Conservation (phyloP, 495 filamentous ascomycete genomes). For the Penicillium nucicola region DNA sequence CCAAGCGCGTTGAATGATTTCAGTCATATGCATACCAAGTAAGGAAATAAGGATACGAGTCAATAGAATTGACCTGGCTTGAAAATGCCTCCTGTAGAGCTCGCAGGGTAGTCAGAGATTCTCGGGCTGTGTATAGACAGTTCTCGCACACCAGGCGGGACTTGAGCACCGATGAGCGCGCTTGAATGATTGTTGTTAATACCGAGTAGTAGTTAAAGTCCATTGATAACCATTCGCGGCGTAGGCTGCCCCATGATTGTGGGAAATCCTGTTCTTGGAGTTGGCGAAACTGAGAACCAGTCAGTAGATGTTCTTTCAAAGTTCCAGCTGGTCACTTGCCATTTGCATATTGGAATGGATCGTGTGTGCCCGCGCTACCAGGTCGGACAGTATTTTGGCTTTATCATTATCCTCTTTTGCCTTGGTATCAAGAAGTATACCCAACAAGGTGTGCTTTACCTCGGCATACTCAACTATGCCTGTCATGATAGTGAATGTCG, state of each 20-base stretch:
- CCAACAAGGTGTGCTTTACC: conserved; percentile 17
- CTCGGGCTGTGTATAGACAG: conserved; percentile 26
- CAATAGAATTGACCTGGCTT: conserved; percentile 11
- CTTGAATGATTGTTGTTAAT: conserved; percentile 23
- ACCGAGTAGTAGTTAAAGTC: conserved; percentile 31
- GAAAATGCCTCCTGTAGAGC: conserved; percentile 22
- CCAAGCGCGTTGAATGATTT: no score
- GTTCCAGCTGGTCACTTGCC: conserved; percentile 2
- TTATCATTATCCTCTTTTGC: conserved; percentile 16
- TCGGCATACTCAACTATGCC: conserved; percentile 24
- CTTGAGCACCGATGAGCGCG: conserved; percentile 21
- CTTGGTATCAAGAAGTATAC: conserved; percentile 19
- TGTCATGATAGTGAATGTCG: conserved; percentile 19
- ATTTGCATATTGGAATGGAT: conserved; percentile 19
- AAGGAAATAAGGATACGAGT: conserved; percentile 29
- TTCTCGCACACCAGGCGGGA: conserved; percentile 24
- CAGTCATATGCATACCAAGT: conserved; percentile 18
- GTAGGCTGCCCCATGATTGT: conserved; percentile 15
- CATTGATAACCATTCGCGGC: conserved; percentile 26
- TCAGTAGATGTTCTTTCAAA: neutral
- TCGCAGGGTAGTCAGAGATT: conserved; percentile 20
- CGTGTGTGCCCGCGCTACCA: conserved; percentile 15
- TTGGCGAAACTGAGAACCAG: conserved; percentile 11
- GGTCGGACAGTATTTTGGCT: conserved; percentile 20
- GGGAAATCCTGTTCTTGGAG: conserved; percentile 16